These are phyloP conservation scores for Cadophora sp. DNA, from an alignment of 2,329 filamentous ascomycete genomes.

Conservation along the genomic window DNA sequence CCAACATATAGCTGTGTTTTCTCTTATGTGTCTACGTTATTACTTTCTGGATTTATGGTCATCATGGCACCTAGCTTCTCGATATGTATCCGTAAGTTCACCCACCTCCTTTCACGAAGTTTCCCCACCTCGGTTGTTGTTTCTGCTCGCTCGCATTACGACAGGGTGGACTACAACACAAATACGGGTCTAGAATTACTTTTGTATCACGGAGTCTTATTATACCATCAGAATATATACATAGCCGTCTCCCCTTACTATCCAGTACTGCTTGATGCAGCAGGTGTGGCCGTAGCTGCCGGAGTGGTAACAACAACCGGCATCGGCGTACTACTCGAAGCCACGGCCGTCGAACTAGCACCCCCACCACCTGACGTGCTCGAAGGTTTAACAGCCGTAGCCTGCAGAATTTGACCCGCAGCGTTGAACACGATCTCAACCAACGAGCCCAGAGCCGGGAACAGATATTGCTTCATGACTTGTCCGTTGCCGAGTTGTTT, in stretches of 20 bases:
- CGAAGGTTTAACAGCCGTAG: neutral
- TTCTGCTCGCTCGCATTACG: too few species aligned
- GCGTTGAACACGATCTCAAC: conserved; percentile 53
- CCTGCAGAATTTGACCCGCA: conserved; percentile 10
- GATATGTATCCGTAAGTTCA: too few species aligned
- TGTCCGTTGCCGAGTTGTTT: conserved; percentile 45
- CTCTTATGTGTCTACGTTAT: too few species aligned
- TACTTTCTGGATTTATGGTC: too few species aligned
- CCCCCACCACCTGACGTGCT: neutral
- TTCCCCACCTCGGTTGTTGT: too few species aligned
- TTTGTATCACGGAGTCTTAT: neutral
- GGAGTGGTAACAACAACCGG: neutral
- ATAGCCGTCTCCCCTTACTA: neutral
- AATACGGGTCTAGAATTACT: neutral
- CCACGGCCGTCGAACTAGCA: neutral
- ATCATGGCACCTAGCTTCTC: too few species aligned
- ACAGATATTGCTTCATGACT: conserved; percentile 59
- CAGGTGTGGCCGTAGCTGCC: neutral
- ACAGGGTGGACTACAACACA: neutral
- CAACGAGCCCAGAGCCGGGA: conserved; percentile 55
- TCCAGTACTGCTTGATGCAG: neutral
- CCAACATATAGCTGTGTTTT: too few species aligned
- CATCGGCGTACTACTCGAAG: neutral
- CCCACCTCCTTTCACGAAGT: too few species aligned
- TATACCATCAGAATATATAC: neutral